phyloP scores from a whole-genome alignment of 371 early-diverging fungal species.

The Entomophthora muscae region DNA sequence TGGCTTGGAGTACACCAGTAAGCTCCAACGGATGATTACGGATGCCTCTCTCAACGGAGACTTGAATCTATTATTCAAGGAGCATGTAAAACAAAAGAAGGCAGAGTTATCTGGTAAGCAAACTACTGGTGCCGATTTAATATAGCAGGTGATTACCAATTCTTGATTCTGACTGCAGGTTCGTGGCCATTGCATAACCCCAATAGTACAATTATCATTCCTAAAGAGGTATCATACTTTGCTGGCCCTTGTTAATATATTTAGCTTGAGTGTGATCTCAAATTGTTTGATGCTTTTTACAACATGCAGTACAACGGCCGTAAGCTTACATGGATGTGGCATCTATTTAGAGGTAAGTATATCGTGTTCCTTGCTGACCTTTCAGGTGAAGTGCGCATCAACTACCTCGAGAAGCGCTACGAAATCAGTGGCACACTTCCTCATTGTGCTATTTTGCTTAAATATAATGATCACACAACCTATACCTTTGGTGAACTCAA shows the following conservation, averaged over 20 bases:
- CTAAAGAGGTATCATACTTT: constrained; percentile 29
- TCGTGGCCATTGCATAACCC: constrained; percentile 71
- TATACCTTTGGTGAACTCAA: constrained; percentile 30
- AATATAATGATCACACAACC: constrained; percentile 37
- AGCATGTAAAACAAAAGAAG: constrained; percentile 17
- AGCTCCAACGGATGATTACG: constrained; percentile 80
- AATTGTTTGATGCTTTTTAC: constrained; percentile 69
- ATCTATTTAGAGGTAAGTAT: constrained; percentile 60
- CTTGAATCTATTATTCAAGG: constrained; percentile 47
- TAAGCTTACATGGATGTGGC: constrained; percentile 84
- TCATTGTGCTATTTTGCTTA: constrained; percentile 49
- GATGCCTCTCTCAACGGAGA: constrained; percentile 76
- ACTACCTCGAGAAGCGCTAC: constrained; percentile 51
- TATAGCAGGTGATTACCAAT: constrained; percentile 12
- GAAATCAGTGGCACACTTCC: constrained; percentile 64
- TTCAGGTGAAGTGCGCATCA: constrained; percentile 48
- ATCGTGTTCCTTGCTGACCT: background rate
- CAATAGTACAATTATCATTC: constrained; percentile 36
- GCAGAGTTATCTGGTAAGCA: constrained; percentile 18
- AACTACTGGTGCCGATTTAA: constrained; percentile 69
- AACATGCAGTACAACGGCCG: constrained; percentile 65
- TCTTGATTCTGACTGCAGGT: constrained; percentile 62
- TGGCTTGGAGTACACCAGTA: constrained; percentile 80
- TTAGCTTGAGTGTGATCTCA: constrained; percentile 14
- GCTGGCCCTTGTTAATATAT: background rate